phyloP scores from a whole-genome alignment of 176 grass and related monocot genomes.

The Bolboschoenus planiculmis region DNA sequence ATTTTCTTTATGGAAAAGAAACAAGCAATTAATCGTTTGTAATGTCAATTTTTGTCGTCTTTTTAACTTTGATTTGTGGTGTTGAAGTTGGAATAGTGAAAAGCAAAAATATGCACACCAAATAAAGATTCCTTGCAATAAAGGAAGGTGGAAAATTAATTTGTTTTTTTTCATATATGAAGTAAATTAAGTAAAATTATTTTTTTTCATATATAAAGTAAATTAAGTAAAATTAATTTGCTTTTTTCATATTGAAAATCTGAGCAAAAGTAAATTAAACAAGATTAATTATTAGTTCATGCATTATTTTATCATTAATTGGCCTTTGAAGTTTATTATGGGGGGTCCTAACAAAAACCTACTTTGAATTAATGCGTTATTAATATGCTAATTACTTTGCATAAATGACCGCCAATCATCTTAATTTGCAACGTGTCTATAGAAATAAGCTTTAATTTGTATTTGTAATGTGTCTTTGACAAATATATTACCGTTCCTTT shows the following conservation, averaged over 20 bases:
- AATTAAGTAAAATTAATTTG: no score
- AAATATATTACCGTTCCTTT: no score
- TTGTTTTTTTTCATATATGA: no score
- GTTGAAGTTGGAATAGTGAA: conserved; percentile 23
- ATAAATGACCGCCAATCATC: neutral
- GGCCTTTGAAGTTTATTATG: conserved; percentile 11
- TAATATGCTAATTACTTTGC: conserved; percentile 17
- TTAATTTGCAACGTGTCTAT: neutral
- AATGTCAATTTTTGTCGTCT: neutral
- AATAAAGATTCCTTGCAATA: conserved; percentile 22
- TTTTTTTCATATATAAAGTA: no score
- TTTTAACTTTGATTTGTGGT: neutral
- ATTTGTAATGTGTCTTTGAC: neutral
- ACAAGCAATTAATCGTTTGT: neutral
- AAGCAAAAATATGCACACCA: conserved; percentile 9
- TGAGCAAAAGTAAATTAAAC: conserved; percentile 11
- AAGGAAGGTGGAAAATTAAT: neutral
- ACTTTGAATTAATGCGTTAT: conserved; percentile 7
- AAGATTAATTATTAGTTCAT: conserved; percentile 18
- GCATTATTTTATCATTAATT: conserved; percentile 19
- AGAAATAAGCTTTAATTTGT: neutral
- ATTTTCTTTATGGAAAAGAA: neutral
- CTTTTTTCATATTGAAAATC: neutral
- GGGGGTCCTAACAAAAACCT: conserved; percentile 14
- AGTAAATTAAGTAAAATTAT: no score